Evolutionary conservation across 129 eudicot genomes (phyloP), one percentile per base, ranked within the genome.

Genomic region (Artemisia tridentata): DNA sequence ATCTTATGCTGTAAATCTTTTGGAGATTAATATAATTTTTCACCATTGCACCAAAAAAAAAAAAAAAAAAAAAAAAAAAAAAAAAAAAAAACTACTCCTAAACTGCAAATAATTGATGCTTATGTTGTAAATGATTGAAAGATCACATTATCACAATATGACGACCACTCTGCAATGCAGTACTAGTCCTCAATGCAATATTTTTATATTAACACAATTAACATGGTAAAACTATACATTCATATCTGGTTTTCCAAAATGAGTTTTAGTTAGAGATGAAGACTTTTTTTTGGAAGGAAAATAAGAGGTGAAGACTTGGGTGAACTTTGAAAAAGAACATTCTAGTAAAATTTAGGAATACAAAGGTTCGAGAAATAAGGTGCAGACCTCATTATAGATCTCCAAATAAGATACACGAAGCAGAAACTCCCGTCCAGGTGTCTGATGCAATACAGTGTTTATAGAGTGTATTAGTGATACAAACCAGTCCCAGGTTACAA

Each of bases 321-420:
- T 63, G 50, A 12, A 63, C 38, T 3, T 27, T 34, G 12, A 13
- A 63, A 63, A 63, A 14, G 56, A 34, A 61, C 45, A 38, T 7
- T 38, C 45, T 38, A 25, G 71, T 27, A 54, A 50, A 52, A 29
- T 56, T 71, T 63, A 71, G 34, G 64, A 45, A 72, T 27, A 63
- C 15, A 11, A 20, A 77, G 38, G 51, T 23, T 7, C 47, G 8
- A 38, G 25, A 11, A 72, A 80, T 23, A 68, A 64, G 70, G 17
- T 70, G 69, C 63, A 14, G 25, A 91, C 97, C 97, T 91, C 97
- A 53, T 91, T 91, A 76, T 91, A 91, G 34, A 91, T 91, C 77
- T 91, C 97, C 80, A 91, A 76, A 75, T 91, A 91, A 19, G 97
- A 91, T 52, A 91, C 96, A 67, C 96, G 96, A 65, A 91, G 97